Base-by-base conservation (phyloP, 371 early-diverging fungal species). In the Smittium mucronatum region DNA sequence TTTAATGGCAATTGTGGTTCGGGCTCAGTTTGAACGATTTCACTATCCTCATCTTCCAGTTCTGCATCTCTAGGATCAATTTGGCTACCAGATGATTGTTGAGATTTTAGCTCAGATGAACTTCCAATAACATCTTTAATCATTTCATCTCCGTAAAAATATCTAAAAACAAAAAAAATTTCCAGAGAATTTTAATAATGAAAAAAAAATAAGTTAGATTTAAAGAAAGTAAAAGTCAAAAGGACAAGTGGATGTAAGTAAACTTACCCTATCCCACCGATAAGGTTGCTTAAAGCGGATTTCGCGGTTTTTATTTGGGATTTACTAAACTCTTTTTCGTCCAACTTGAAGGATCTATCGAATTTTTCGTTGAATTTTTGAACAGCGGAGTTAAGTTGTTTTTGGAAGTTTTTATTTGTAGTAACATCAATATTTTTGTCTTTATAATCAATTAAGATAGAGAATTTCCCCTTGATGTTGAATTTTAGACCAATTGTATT, bases 201-300 rank as follows among this genome's bases (percentile, higher is more conserved):
- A n/a, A n/a, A n/a, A n/a, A n/a, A n/a, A n/a, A n/a, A n/a, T n/a
- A n/a, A n/a, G n/a, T n/a, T n/a, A n/a, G n/a, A n/a, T n/a, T n/a
- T n/a, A n/a, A n/a, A n/a, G n/a, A n/a, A n/a, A n/a, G n/a, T n/a
- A n/a, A n/a, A n/a, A n/a, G n/a, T n/a, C n/a, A n/a, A n/a, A n/a
- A n/a, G n/a, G n/a, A n/a, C n/a, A n/a, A n/a, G n/a, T n/a, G n/a
- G n/a, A n/a, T 21, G 57, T 26, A 26, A 57, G 26, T 21, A 57
- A 17, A 57, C 57, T 57, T 74, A 92, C 73, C 97, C 97, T 34
- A 95, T 86, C 0, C 97, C 96, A 67, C 97, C 96, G 5, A 95
- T 32, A 71, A 95, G 75, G 75, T 93, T 93, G 74, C 92, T 89
- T 64, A 95, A 71, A 30, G 88, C 77, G 25, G 82, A 82, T 71